A percentile compares a stretch with the other conserved stretches of the same genome.
phyloP scores from a whole-genome alignment of 106 monocot species.

The Platanthera guangdongensis region DNA sequence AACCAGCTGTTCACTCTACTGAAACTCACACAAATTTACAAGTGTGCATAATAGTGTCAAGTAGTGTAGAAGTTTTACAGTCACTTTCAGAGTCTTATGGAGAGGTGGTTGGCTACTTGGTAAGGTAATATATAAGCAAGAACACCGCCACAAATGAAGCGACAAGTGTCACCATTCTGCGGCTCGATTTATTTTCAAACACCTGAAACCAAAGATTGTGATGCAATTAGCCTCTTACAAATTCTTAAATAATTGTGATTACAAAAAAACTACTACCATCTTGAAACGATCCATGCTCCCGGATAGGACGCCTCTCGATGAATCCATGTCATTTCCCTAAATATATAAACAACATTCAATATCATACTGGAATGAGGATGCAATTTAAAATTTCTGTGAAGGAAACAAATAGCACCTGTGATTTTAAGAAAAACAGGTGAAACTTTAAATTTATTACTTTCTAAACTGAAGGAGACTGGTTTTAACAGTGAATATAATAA shows the following conservation, averaged over 20 bases:
- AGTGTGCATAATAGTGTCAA: too few relatives aligned
- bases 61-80: too few relatives aligned
- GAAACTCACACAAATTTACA: too few relatives aligned
- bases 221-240: slow-evolving; percentile 1
- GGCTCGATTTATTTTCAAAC: slow-evolving; percentile 82
- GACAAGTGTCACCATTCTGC: slow-evolving; percentile 81
- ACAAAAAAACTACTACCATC: slow-evolving; percentile 38
- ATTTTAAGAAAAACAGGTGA: too few relatives aligned
- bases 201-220: slow-evolving; percentile 35
- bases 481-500: too few relatives aligned
- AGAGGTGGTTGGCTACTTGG: slow-evolving; percentile 30
- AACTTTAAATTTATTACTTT: too few relatives aligned
- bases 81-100: too few relatives aligned
- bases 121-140: slow-evolving; percentile 84
- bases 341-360: not conserved
- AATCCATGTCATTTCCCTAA: slow-evolving; percentile 92
- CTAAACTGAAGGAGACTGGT: too few relatives aligned
- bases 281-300: slow-evolving; percentile 91
- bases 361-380: not conserved
- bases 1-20: too few relatives aligned
- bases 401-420: too few relatives aligned
- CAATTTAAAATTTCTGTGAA: too few relatives aligned
- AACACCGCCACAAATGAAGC: slow-evolving; percentile 79
- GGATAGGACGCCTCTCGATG: slow-evolving; percentile 82
- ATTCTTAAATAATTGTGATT: not conserved